Evolutionary conservation across 1,284 basidiomycete genomes (phyloP), one percentile per base, ranked within the genome.

Genomic region (Cutaneotrichosporon dermatis): DNA sequence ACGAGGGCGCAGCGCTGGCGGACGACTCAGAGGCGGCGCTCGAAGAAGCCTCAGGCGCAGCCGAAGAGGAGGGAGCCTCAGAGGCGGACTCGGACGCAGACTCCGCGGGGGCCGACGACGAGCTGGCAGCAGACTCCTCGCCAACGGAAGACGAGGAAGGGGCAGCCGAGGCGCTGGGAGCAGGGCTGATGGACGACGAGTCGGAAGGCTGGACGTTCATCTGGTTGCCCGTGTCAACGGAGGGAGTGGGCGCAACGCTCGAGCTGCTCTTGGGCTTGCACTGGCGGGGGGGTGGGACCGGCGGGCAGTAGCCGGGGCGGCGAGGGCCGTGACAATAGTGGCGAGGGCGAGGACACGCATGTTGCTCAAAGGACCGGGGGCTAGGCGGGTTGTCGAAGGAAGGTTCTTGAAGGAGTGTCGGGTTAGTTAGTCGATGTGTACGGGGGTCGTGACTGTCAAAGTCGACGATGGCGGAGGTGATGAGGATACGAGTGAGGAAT

Each of bases 11-110:
- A 16, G 35, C 12, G 41, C 70, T 65, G 40, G 71, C 56, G 8
- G 72, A 66, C 5, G 69, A 69, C 25, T 25, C 25, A 6, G 76
- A 67, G 2, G 80, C 68, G 0, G 44, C 16, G 15, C 6, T 33
- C 16, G 44, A 25, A 25, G 25, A 25, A 25, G 25, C 25, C 25
- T 25, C 25, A 25, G 25, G 25, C 25, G 44, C 40, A 12, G 40
- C 16, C 44, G 44, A 45, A 16, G 44, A 11, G 8, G 16, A 8
- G 12, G 44, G 16, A 16, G 25, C 44, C 16, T 15, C 55, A 16
- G 55, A 9, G 11, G 41, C 7, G 1, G 74, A 69, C 4, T 77
- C 64, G 37, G 64, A 68, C 2, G 63, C 51, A 10, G 70, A 46
- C 15, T 65, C 60, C 15, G 10, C 44, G 4, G 44, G 16, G 4